A percentile compares a stretch with the other conserved stretches of the same genome.
Evolutionary conservation across 352 stramenopile species (phyloP).

Genomic region (Phytophthora macrochlamydospora): DNA sequence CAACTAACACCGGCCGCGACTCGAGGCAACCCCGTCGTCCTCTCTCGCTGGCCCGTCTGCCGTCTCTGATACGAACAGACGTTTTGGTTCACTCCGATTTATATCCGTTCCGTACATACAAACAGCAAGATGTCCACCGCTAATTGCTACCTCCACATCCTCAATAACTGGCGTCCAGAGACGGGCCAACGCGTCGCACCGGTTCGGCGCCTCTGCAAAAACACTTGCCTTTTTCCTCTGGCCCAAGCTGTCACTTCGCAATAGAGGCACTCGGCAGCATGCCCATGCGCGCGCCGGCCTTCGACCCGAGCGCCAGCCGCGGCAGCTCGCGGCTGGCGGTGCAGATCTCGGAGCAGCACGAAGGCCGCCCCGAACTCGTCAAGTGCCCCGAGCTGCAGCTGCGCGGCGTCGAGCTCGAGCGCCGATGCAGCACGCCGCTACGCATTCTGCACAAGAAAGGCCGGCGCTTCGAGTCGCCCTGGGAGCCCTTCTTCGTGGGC

Average conservation of each 20-base stretch:
- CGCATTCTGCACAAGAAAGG: constrained; percentile 67
- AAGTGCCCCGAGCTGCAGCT: constrained; percentile 60
- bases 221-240: constrained; percentile 24
- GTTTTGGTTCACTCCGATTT: constrained; percentile 4
- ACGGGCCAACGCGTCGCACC: background rate
- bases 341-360: constrained; percentile 20
- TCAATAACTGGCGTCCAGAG: background rate
- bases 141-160: no score
- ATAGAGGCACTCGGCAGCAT: constrained; percentile 1
- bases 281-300: constrained; percentile 23
- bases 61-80: constrained; percentile 27
- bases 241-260: background rate
- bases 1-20: no score
- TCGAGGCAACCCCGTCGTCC: constrained; percentile 2
- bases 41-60: constrained; percentile 23
- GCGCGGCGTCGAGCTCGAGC: constrained; percentile 50
- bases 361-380: constrained; percentile 23
- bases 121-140: background rate
- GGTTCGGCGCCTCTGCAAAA: constrained; percentile 5
- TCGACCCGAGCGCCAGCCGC: constrained; percentile 21
- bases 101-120: background rate
- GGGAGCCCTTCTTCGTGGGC: constrained; percentile 61
- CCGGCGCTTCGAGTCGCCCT: constrained; percentile 69
- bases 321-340: constrained; percentile 18
- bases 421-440: constrained; percentile 30